Base-by-base conservation (phyloP, 495 filamentous ascomycete species). In the Penicillium waksmanii region DNA sequence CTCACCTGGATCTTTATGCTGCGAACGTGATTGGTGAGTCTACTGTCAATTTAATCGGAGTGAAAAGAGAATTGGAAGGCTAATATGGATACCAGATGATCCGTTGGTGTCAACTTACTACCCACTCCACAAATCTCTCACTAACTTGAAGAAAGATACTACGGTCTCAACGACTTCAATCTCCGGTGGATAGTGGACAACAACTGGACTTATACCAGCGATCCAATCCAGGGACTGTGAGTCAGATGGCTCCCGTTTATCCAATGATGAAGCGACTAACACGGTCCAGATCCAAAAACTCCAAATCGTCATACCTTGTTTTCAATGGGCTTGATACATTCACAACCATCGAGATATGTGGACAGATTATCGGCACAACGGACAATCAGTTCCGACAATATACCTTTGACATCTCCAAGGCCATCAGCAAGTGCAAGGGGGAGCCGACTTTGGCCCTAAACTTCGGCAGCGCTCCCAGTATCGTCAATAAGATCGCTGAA, bases 331-430 rank as follows among this genome's bases (percentile, higher is more conserved):
- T 89, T 10, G 87, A 89, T 55, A 90, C 86, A 0, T 89, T 89
- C 62, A 75, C 85, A 19, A 82, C 82, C 17, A 81, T 91, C 31
- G 70, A 76, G 18, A 74, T 90, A 40, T 91, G 88, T 67, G 82
- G 79, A 0, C 67, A 85, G 36, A 65, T 76, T 50, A 78, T 91
- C n/a, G 88, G 82, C 4, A 77, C 79, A 2, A 89, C 87, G 0
- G 80, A 88, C 65, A 91, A 89, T 59, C 87, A 91, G 67, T 91
- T 90, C 60, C 83, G 87, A 5, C 87, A 90, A 61, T 91, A 86
- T 62, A 77, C 80, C n/a, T 90, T 89, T 58, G 80, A 91, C 46
- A 77, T 90, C 5, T 84, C 86, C 2, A 64, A 77, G 21, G 71
- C 80, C 9, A 55, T 89, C 15, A 60, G 53, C 8, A 62, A 62